phyloP scores from a whole-genome alignment of 2,329 filamentous ascomycete species.

The Laburnicola sp. region DNA sequence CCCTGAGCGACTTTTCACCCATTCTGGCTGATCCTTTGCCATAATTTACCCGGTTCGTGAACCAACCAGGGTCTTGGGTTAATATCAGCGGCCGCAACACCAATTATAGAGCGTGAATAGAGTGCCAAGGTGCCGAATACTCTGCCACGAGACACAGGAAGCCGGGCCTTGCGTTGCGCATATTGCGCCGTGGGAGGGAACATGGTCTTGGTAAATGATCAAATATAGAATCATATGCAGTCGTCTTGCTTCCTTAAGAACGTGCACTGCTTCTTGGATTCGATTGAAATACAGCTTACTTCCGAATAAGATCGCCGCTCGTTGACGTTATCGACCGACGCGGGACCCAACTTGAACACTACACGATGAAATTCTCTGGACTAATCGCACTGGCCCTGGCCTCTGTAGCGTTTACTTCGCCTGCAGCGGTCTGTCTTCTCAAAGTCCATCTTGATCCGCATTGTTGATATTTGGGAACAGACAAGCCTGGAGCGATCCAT shows the following conservation, averaged over 20 bases:
- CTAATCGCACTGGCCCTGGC: conserved; percentile 24
- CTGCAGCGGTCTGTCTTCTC: conserved; percentile 25
- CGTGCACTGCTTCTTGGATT: not conserved
- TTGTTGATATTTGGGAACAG: conserved; percentile 12
- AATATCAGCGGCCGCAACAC: conserved; percentile 1
- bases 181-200: not conserved
- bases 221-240: not conserved
- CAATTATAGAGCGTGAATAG: conserved; percentile 8
- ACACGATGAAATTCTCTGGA: conserved; percentile 31
- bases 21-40: conserved; percentile 11
- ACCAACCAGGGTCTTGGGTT: conserved; percentile 2
- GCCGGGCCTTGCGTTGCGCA: conserved; percentile 10
- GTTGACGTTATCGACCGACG: not conserved
- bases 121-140: conserved; percentile 3
- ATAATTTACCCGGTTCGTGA: conserved; percentile 13
- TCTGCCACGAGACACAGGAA: conserved; percentile 11
- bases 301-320: not conserved
- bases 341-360: not conserved
- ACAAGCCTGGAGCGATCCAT: conserved; percentile 26
- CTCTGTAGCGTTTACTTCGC: conserved; percentile 27
- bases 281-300: not conserved
- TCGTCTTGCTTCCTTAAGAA: conserved; percentile 12
- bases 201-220: not conserved
- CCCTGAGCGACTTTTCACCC: conserved; percentile 2
- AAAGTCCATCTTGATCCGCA: not conserved